Base-by-base conservation (phyloP, 228 moss, liverwort and hornwort species). In the Sphagnum fallax region DNA sequence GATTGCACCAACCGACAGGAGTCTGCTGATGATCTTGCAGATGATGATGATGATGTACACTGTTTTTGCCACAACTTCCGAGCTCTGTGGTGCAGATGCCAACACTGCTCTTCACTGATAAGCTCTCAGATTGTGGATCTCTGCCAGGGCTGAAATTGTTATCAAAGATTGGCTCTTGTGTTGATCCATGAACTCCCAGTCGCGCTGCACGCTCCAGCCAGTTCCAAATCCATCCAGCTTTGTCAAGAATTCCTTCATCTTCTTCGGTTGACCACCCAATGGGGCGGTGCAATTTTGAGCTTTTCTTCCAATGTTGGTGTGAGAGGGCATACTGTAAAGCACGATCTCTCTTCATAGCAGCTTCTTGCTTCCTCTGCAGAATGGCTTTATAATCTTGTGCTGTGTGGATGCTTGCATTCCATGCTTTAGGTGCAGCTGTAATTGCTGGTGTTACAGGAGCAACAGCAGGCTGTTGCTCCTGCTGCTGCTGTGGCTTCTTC, bases 291-390 rank as follows among this genome's bases (percentile, higher is more conserved):
- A 73, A 76, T 48, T 60, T 75, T 14, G 83, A 76, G 11, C 74
- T 71, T 5, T 78, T 64, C 63, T 76, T 72, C 87, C 87, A 87
- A 8, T 78, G 78, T 57, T 87, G 87, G 50, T 80, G 52, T 8
- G 87, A 87, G 0, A 87, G 76, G 6, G 87, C 83, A 52, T 87
- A 87, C 70, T 87, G 83, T 83, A 87, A 78, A 4, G 87, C 87
- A 16, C 87, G 78, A 72, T 87, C 87, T 7, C 87, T 83, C 68
- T 87, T 87, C 71, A 81, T 8, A 1, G 87, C 76, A 1, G 87
- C 87, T 66, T 83, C 87, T 57, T 87, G 83, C 16, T 76, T 80
- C 48, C 72, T 78, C 51, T 76, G 76, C 10, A 83, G 63, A 53
- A 87, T 72, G 4, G 80, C 74, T 66, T 87, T 78, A 68, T 80